phyloP scores from a whole-genome alignment of 371 early-diverging fungal species.

The Circinella umbellata region DNA sequence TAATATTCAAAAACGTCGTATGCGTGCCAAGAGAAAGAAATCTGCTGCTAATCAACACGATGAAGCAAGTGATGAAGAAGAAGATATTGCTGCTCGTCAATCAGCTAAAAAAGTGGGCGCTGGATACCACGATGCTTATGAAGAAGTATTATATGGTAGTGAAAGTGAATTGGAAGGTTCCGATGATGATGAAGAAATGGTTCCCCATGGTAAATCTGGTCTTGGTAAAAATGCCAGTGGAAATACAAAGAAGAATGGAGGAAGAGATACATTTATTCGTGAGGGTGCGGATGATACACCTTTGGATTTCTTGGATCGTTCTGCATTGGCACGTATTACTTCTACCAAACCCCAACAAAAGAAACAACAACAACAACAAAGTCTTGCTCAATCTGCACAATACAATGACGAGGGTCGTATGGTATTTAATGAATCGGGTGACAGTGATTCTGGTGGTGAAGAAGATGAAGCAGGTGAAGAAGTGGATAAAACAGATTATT shows the following conservation, averaged over 20 bases:
- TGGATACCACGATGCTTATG: constrained; percentile 78
- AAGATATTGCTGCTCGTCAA: constrained; percentile 39
- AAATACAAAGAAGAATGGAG: constrained; percentile 51
- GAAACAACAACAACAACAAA: constrained; percentile 59
- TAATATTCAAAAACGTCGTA: constrained; percentile 92
- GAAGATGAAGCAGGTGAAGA: constrained; percentile 51
- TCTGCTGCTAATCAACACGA: constrained; percentile 37
- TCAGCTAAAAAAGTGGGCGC: constrained; percentile 46
- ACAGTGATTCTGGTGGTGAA: constrained; percentile 38
- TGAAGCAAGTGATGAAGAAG: constrained; percentile 57
- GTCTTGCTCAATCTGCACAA: constrained; percentile 37
- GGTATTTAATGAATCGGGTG: constrained; percentile 73
- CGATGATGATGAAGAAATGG: constrained; percentile 48
- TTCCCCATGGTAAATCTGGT: constrained; percentile 36
- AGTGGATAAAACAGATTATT: constrained; percentile 71
- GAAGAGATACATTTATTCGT: constrained; percentile 66
- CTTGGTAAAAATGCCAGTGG: constrained; percentile 29
- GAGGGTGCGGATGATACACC: constrained; percentile 79
- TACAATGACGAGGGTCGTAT: constrained; percentile 79
- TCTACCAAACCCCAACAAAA: constrained; percentile 52
- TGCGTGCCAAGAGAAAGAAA: constrained; percentile 85
- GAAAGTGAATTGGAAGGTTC: constrained; percentile 88
- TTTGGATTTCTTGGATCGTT: constrained; percentile 91
- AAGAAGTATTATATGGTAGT: constrained; percentile 88
- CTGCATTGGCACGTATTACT: constrained; percentile 83